Evolutionary conservation across 2,329 filamentous ascomycete species (phyloP).

Genomic region (Dissoconium aciculare): DNA sequence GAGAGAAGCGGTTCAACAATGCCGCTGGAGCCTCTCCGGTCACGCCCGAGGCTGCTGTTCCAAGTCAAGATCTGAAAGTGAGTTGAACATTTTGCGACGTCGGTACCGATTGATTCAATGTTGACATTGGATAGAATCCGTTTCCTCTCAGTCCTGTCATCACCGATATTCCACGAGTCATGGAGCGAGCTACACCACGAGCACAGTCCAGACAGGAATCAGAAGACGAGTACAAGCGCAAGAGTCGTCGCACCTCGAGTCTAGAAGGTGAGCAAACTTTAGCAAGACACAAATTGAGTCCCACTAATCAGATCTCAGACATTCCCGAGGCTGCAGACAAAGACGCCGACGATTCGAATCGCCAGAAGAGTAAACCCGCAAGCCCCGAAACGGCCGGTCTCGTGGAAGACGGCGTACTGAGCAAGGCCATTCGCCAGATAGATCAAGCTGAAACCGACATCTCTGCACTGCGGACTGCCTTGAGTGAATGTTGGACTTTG

Average conservation of each 20-base stretch:
- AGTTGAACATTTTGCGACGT: slow-evolving; percentile 3
- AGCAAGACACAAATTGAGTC: slow-evolving; percentile 15
- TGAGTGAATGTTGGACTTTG: slow-evolving; percentile 83
- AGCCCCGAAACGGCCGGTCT: slow-evolving; percentile 22
- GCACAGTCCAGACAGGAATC: slow-evolving; percentile 72
- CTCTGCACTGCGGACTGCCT: slow-evolving; percentile 53
- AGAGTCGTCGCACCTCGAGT: slow-evolving; percentile 53
- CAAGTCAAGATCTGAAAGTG: slow-evolving; percentile 20
- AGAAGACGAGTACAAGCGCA: slow-evolving; percentile 39
- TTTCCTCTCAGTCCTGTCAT: slow-evolving; percentile 50
- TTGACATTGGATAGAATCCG: slow-evolving; percentile 21
- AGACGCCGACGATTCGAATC: slow-evolving; percentile 19
- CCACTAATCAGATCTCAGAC: slow-evolving; percentile 26
- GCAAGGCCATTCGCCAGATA: slow-evolving; percentile 37
- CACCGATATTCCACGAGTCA: slow-evolving; percentile 50
- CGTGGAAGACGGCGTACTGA: slow-evolving; percentile 26
- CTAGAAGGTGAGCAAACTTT: slow-evolving; percentile 56
- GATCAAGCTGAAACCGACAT: slow-evolving; percentile 47
- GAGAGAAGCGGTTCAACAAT: slow-evolving; percentile 11
- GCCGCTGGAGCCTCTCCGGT: slow-evolving; percentile 24
- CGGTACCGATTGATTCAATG: too few relatives aligned
- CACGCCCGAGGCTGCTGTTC: slow-evolving; percentile 20
- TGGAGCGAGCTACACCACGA: slow-evolving; percentile 60
- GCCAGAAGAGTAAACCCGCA: slow-evolving; percentile 14
- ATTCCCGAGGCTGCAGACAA: slow-evolving; percentile 33